These are phyloP conservation scores for Phyllosticta citribraziliensis DNA, from an alignment of 2,329 filamentous ascomycete species.

Conservation along the genomic window DNA sequence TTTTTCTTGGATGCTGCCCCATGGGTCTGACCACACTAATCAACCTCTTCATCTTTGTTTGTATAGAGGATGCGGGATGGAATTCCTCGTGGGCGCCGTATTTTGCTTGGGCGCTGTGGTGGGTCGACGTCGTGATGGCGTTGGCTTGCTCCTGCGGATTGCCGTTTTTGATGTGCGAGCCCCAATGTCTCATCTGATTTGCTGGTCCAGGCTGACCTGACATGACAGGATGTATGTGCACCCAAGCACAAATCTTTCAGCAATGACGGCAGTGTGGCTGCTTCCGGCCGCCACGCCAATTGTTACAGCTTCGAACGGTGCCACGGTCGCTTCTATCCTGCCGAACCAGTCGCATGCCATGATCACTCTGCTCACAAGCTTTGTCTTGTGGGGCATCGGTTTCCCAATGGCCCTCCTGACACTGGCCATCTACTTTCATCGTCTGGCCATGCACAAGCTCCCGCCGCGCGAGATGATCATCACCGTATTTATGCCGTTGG, in stretches of 20 bases:
- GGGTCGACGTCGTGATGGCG: conserved; percentile 37
- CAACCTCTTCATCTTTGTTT: conserved; percentile 53
- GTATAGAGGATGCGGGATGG: conserved; percentile 25
- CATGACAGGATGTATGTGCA: neutral
- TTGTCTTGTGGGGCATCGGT: conserved; percentile 60
- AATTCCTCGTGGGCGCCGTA: conserved; percentile 44
- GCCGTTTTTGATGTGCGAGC: conserved; percentile 46
- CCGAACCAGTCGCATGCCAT: conserved; percentile 46
- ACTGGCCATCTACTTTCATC: conserved; percentile 59
- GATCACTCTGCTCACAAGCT: conserved; percentile 53
- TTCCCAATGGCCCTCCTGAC: conserved; percentile 52
- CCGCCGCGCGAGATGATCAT: conserved; percentile 59
- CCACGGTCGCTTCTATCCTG: conserved; percentile 52
- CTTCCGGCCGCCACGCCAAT: conserved; percentile 58
- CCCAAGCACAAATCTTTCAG: conserved; percentile 30
- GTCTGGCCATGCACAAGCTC: conserved; percentile 55
- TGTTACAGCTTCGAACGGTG: conserved; percentile 55
- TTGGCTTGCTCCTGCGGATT: conserved; percentile 41
- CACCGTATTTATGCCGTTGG: conserved; percentile 56
- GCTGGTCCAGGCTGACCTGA: neutral
- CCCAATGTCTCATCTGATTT: neutral
- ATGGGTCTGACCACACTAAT: conserved; percentile 62
- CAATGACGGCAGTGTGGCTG: conserved; percentile 55
- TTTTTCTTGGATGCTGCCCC: conserved; percentile 58
- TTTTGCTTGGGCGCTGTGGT: conserved; percentile 42